These are phyloP conservation scores for Dendryphion nanum DNA, from an alignment of 2,329 filamentous ascomycete genomes.

Conservation along the genomic window DNA sequence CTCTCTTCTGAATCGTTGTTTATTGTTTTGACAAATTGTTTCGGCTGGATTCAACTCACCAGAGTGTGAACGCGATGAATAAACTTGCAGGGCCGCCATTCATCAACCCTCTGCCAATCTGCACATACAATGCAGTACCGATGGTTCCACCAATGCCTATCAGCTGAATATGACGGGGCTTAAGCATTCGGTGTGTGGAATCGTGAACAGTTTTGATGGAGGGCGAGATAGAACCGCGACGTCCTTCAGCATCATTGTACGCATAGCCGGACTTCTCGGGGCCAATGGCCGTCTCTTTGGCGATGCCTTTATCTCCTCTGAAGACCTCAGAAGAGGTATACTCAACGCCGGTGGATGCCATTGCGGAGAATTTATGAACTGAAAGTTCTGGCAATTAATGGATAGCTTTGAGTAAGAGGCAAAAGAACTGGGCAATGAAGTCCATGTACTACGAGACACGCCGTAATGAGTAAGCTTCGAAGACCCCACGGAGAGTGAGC, in stretches of 20 bases:
- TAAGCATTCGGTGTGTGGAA: conserved; percentile 45
- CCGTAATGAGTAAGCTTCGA: too few relatives aligned
- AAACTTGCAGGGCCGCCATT: conserved; percentile 48
- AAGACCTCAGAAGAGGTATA: conserved; percentile 17
- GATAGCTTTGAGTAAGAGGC: not conserved
- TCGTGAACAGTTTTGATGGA: conserved; percentile 34
- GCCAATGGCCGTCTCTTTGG: conserved; percentile 13
- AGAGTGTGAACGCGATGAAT: conserved; percentile 47
- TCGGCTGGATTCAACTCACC: too few relatives aligned
- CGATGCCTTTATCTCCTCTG: conserved; percentile 10
- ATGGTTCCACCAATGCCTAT: conserved; percentile 49
- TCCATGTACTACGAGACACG: too few relatives aligned
- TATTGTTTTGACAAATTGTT: not conserved
- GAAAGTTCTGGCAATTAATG: conserved; percentile 9
- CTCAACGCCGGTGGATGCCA: conserved; percentile 37
- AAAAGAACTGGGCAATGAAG: not conserved
- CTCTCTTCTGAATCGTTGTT: not conserved
- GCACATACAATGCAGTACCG: conserved; percentile 49
- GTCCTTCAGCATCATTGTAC: conserved; percentile 19
- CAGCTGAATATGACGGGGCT: conserved; percentile 48
- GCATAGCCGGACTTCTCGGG: conserved; percentile 25
- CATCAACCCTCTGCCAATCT: conserved; percentile 46
- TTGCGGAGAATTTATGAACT: conserved; percentile 15
- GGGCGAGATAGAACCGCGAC: conserved; percentile 21
- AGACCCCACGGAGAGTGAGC: too few relatives aligned